Base-by-base conservation (phyloP, 495 filamentous ascomycete species). In the Talaromyces liani region DNA sequence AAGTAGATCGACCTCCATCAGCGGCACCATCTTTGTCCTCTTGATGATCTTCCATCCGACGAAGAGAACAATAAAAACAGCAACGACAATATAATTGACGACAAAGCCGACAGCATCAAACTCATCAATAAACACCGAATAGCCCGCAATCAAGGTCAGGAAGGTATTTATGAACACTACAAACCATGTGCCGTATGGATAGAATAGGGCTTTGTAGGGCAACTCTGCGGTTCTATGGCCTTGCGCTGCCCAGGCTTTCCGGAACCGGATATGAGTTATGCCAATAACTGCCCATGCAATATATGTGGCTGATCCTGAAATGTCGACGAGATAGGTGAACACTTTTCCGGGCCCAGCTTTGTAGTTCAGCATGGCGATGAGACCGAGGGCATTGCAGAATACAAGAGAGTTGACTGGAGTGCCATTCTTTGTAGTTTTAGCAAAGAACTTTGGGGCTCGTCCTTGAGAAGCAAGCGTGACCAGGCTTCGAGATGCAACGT, bases 181-280 rank as follows among this genome's bases (percentile, higher is more conserved):
- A 57, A 85, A 80, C 65, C 86, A 90, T 4, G 85, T 82, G 6
- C 84, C 87, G 64, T 73, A 88, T 0, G 87, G 87, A 63, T 87
- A 88, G 65, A 80, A 78, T 10, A 82, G 60, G 0, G 85, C 82
- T 54, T 79, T 72, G 71, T 82, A 90, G 4, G 87, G 87, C 4
- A 89, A 71, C 39, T 81, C 79, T 1, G 75, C 68, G 20, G 76
- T 68, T 25, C 71, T 70, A 61, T 85, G 78, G 4, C 85, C 85
- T 66, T 90, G 86, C 3, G 69, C 81, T 25, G 73, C 71, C 67
- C 85, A 78, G 1, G 82, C 86, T 6, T 73, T 65, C 16, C 87
- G 82, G 71, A 89, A 88, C 58, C 86, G 84, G 65, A 91, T 87
- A 65, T 90, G 87, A 3, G 83, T 85, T 53, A 90, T 75, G 59